Conservation (phyloP, 2,329 filamentous ascomycete genomes). For the Trichophyton mentagrophytes region DNA sequence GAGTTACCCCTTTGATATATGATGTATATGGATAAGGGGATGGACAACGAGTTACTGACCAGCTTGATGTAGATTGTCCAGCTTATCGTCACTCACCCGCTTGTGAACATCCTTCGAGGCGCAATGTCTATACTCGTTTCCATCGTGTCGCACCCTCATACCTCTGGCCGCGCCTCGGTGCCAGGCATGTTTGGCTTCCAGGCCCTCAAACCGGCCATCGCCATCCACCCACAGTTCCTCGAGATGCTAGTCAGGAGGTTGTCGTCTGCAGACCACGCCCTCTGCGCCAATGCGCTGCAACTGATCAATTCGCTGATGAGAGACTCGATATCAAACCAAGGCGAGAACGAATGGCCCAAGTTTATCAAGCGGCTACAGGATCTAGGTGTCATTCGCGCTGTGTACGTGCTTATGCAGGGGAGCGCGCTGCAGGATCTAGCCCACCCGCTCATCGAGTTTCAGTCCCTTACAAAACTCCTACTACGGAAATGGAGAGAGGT, state of each 20-base stretch:
- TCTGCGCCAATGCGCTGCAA: conserved; percentile 91
- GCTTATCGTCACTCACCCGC: conserved; percentile 82
- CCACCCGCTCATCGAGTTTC: conserved; percentile 83
- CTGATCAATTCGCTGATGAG: conserved; percentile 90
- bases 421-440: conserved; percentile 82
- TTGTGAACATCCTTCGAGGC: conserved; percentile 93
- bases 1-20: background rate
- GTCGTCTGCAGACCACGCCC: conserved; percentile 83
- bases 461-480: conserved; percentile 77
- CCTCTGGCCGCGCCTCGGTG: conserved; percentile 36
- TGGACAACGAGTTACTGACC: background rate
- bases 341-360: conserved; percentile 77
- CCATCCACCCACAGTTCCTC: conserved; percentile 83
- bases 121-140: conserved; percentile 95
- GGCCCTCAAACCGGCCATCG: conserved; percentile 80
- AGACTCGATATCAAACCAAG: conserved; percentile 70
- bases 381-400: conserved; percentile 79
- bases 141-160: conserved; percentile 73
- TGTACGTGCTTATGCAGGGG: conserved; percentile 88
- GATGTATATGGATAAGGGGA: background rate
- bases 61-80: conserved; percentile 54
- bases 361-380: conserved; percentile 92
- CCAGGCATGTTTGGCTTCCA: conserved; percentile 71
- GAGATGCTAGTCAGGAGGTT: conserved; percentile 86
- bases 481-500: conserved; percentile 81